Evolutionary conservation across 768 basidiomycete species (phyloP).

Genomic region (Mycena vulgaris): DNA sequence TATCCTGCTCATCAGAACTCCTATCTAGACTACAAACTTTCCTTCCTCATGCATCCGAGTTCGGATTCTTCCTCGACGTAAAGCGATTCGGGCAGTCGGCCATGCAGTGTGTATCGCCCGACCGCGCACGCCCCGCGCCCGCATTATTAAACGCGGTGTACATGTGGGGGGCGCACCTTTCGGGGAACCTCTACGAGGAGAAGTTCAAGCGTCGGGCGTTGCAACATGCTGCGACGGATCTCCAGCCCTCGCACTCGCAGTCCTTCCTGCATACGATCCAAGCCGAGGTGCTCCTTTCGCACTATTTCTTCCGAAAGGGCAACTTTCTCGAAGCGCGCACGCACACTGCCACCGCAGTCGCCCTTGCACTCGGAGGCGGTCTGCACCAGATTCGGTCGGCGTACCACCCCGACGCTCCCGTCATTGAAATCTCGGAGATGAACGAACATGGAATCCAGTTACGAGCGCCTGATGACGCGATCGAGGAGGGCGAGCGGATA

Average conservation of each 20-base stretch:
- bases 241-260: constrained; percentile 63
- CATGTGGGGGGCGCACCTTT: constrained; percentile 53
- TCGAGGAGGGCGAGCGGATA: constrained; percentile 79
- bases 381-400: constrained; percentile 63
- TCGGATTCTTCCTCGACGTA: constrained; percentile 78
- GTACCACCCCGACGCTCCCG: constrained; percentile 49
- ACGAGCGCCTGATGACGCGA: constrained; percentile 56
- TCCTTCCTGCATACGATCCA: constrained; percentile 70
- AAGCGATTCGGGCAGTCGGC: constrained; percentile 51
- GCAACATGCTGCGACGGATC: constrained; percentile 61
- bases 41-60: constrained; percentile 67
- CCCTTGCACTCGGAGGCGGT: constrained; percentile 62
- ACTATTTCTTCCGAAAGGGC: constrained; percentile 76
- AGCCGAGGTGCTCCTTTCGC: constrained; percentile 74
- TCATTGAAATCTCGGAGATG: constrained; percentile 51
- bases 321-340: constrained; percentile 74
- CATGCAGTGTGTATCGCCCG: constrained; percentile 35
- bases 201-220: constrained; percentile 48
- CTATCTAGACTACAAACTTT: constrained; percentile 69
- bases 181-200: constrained; percentile 30
- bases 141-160: constrained; percentile 48
- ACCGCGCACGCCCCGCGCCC: constrained; percentile 36
- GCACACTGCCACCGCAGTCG: constrained; percentile 67
- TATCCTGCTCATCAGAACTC: constrained; percentile 5
- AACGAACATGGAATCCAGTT: constrained; percentile 53